These are phyloP conservation scores for Aspergillus sp. DNA, from an alignment of 2,329 filamentous ascomycete genomes.

Conservation along the genomic window DNA sequence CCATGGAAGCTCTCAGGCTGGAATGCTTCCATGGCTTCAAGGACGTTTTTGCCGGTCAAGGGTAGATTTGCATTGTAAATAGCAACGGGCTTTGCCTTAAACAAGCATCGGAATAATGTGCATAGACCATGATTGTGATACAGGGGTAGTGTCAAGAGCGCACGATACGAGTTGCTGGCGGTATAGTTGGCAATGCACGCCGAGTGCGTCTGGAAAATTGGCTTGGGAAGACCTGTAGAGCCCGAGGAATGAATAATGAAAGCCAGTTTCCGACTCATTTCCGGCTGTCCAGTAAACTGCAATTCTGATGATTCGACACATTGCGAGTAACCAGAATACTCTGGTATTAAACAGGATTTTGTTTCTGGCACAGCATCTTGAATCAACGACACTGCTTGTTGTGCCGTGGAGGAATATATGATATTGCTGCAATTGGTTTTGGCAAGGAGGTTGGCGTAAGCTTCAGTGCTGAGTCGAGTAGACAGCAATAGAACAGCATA, in stretches of 20 bases:
- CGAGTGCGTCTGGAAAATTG: slow-evolving; percentile 58
- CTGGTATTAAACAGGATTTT: slow-evolving; percentile 1
- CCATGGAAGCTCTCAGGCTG: slow-evolving; percentile 48
- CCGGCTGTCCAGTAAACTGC: slow-evolving; percentile 6
- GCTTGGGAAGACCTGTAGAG: slow-evolving; percentile 63
- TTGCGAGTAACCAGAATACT: neutral
- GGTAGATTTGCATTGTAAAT: slow-evolving; percentile 58
- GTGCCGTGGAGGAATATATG: slow-evolving; percentile 13
- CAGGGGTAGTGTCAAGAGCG: slow-evolving; percentile 56
- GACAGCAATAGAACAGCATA: slow-evolving; percentile 58
- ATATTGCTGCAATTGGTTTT: slow-evolving; percentile 36
- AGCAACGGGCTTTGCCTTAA: slow-evolving; percentile 50
- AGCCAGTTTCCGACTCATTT: slow-evolving; percentile 34
- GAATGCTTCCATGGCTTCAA: slow-evolving; percentile 28
- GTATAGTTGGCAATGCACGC: slow-evolving; percentile 50
- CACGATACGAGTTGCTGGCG: slow-evolving; percentile 46
- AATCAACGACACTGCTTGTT: slow-evolving; percentile 9
- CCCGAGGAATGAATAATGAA: slow-evolving; percentile 53
- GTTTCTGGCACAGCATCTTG: neutral
- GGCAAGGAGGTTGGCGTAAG: slow-evolving; percentile 48
- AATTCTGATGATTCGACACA: slow-evolving; percentile 21
- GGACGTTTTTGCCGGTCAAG: slow-evolving; percentile 51
- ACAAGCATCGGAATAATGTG: slow-evolving; percentile 54
- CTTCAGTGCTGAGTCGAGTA: slow-evolving; percentile 53
- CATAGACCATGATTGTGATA: slow-evolving; percentile 61